Conservation (phyloP, 164 flowering plant genomes). For the Taxillus chinensis region DNA sequence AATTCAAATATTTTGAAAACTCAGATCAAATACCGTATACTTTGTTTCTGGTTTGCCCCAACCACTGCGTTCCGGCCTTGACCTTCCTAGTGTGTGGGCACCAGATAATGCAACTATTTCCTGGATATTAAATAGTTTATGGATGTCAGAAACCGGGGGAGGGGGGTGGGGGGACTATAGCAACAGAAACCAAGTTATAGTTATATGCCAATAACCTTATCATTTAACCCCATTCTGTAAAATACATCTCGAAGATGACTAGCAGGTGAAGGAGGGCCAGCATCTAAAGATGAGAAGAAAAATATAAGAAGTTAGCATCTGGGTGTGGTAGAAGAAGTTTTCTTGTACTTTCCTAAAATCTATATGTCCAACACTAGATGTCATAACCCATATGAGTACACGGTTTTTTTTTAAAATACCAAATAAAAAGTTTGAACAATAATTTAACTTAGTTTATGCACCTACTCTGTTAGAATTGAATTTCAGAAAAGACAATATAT, state of each 20-base stretch:
- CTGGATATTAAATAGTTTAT: slow-evolving; percentile 27
- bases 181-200: background rate
- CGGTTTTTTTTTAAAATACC: no score
- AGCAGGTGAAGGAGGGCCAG: slow-evolving; percentile 95
- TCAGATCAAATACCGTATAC: slow-evolving; percentile 60
- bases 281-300: slow-evolving; percentile 40
- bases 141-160: background rate
- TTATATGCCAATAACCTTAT: slow-evolving; percentile 47
- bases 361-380: no score
- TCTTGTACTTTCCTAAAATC: no score
- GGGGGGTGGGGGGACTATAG: background rate
- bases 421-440: no score
- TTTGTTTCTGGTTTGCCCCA: slow-evolving; percentile 98
- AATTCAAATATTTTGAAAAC: background rate
- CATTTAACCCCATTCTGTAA: slow-evolving; percentile 91
- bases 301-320: slow-evolving; percentile 5
- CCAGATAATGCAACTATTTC: slow-evolving; percentile 98
- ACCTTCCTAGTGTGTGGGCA: slow-evolving; percentile 94
- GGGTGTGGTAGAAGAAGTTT: background rate
- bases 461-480: no score
- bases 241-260: slow-evolving; percentile 83
- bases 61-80: slow-evolving; percentile 98
- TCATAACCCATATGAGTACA: no score
- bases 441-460: no score
- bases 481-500: no score